Base-by-base conservation (phyloP, 2,329 filamentous ascomycete genomes). In the Penicillium thymicola region DNA sequence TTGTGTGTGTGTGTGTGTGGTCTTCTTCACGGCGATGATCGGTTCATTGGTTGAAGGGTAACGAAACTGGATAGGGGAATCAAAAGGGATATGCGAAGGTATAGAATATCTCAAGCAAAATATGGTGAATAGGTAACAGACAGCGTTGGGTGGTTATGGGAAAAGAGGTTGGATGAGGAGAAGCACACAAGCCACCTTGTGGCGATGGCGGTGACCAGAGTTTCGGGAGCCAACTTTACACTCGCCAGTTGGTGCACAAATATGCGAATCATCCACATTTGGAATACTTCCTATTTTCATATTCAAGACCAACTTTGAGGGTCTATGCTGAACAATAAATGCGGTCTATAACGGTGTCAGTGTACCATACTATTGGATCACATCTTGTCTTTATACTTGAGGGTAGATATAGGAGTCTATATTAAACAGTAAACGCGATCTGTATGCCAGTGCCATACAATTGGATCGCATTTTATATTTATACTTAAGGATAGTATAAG, bases 11-110 rank as follows among this genome's bases (percentile, higher is more conserved):
- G 64, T 62, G 59, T 57, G 64, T 62, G 59, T 54, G 59, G 60
- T 63, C 56, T 59, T 63, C 42, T 69, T 61, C 57, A 61, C 61
- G 56, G 40, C 68, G 64, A 71, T 61, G 61, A 63, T 48, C 34
- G 55, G 66, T 57, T 69, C 70, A 72, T 72, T 67, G 64, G 65
- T 64, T 59, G 40, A 60, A 34, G 46, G 54, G 30, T 30, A 45
- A 36, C n/a, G 36, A 58, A 40, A 48, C 54, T 21, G 18, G 21
- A 53, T 32, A n/a, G 41, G 11, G 40, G 13, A n/a, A 43, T 51
- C 40, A 51, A 25, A 47, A 43, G 51, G 13, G 45, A 40, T 54
- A 50, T 42, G 32, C 11, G 21, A 30, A 34, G 32, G 28, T 40
- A 34, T 34, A 14, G 25, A 21, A 30, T 38, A 28, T 21, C 41